Percentiles rank a stretch among this genome's conserved stretches.
phyloP scores from a whole-genome alignment of 305 asterid genomes.

The Plantago coronopus region DNA sequence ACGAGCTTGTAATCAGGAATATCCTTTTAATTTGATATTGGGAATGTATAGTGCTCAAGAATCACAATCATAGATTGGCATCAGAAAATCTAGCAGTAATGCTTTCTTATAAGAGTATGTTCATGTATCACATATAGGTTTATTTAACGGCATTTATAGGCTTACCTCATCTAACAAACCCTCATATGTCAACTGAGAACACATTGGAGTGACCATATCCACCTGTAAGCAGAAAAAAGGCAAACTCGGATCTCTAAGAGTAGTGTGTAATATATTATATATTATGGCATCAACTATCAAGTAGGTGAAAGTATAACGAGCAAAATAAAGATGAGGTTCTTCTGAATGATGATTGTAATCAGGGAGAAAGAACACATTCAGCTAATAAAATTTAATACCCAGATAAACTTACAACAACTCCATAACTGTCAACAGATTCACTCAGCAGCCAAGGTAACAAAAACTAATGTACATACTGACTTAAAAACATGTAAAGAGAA shows the following conservation, averaged over 20 bases:
- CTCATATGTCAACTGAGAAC: conserved; percentile 84
- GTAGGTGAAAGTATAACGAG: conserved; percentile 11
- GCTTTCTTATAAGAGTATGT: conserved; percentile 11
- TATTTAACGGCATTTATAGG: background rate
- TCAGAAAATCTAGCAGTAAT: conserved; percentile 3
- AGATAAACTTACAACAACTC: conserved; percentile 2
- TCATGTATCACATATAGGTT: background rate
- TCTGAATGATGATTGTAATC: background rate
- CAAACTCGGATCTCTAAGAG: conserved; percentile 22
- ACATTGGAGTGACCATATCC: conserved; percentile 98
- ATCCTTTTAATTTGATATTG: conserved; percentile 17
- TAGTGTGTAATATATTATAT: background rate
- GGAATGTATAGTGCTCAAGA: conserved; percentile 10
- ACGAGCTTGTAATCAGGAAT: conserved; percentile 10
- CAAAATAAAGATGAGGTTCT: background rate
- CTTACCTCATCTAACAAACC: conserved; percentile 93
- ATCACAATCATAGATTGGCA: background rate
- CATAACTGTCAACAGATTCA: conserved; percentile 9
- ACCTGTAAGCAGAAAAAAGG: conserved; percentile 55
- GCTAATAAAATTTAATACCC: background rate
- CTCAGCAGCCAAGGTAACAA: conserved; percentile 3
- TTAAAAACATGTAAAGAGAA: background rate
- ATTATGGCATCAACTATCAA: too few relatives aligned
- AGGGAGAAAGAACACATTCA: background rate
- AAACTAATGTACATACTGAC: background rate